Conservation (phyloP, 208 protist genomes). For the Leishmania tarentolae region DNA sequence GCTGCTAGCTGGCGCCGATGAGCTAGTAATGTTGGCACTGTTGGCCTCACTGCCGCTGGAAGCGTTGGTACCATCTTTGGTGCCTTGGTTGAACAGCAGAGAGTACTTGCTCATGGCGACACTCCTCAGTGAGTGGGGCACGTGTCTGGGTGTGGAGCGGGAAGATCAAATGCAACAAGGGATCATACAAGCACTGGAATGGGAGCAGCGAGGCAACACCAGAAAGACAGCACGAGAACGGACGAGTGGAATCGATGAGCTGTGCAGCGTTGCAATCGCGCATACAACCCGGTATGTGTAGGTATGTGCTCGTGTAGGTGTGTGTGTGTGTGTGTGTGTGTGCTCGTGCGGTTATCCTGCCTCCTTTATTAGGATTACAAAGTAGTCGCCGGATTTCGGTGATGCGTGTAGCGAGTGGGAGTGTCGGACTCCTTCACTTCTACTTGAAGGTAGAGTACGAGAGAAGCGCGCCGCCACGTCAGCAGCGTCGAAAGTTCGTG, state of each 20-base stretch:
- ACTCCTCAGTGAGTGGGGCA: background rate
- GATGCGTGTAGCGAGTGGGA: background rate
- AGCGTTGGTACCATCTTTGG: background rate
- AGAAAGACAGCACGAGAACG: background rate
- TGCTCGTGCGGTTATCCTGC: background rate
- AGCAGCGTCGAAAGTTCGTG: background rate
- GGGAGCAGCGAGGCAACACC: background rate
- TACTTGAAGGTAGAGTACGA: background rate
- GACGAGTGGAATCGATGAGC: background rate
- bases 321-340: background rate
- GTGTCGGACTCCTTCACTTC: background rate
- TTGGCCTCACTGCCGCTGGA: background rate
- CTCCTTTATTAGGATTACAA: background rate
- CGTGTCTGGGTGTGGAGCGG: background rate
- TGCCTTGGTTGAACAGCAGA: constrained; percentile 32
- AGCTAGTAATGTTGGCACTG: too few species aligned
- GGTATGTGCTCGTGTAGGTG: too few species aligned
- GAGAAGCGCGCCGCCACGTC: background rate
- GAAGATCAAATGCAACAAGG: background rate
- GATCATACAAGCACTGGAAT: background rate
- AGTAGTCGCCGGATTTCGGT: background rate
- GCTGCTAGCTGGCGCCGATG: background rate
- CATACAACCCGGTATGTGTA: too few species aligned
- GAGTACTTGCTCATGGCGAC: constrained; percentile 53
- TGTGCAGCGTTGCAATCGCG: background rate